Evolutionary conservation across 2,329 filamentous ascomycete species (phyloP), one percentile per base, ranked within the genome.

Genomic region (Alternaria postmessia): DNA sequence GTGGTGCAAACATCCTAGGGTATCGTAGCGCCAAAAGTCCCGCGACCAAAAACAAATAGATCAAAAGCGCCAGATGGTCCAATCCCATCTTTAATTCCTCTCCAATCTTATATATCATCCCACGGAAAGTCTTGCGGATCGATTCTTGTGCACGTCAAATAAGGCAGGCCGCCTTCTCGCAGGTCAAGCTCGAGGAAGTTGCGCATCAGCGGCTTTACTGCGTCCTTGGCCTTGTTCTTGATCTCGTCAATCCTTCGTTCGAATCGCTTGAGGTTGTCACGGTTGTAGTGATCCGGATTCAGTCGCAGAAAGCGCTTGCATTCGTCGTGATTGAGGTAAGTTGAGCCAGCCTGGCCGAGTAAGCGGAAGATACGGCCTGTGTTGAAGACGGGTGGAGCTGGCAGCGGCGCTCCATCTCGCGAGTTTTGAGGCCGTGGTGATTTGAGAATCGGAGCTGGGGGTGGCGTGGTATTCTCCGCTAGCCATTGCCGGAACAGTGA

Each of bases 401-500:
- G 76, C 8, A 70, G 54, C 0, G 73, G 57, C 36, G 75, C 59
- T 14, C 54, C 44, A 16, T 65, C 64, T 55, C 67, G 64, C 20
- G 67, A 59, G 51, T 49, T 57, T 55, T 57, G 81, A 78, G 67
- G 81, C 64, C 62, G 83, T 3, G 75, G 69, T 16, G 79, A 75
- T 63, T 83, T 84, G 34, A 83, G 72, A 8, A 83, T 83, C 1
- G 85, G 82, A 0, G 84, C 79, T 0, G 88, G 87, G 4, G 89
- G 86, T 0, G 92, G 90, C 2, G 91, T 90, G 5, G 92, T 96
- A 77, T 93, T 94, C 71, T 97, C 94, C 4, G 93, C 92, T 7
- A 97, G 84, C 93, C 94, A 97, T 78, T 97, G 93, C 4, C 94
- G 87, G 80, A 97, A 98, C 12, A 97, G 83, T 42, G 88, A 92